Percentiles rank a stretch among this genome's conserved stretches.
These are phyloP conservation scores for Trichosporon sp. DNA, from an alignment of 1,284 basidiomycete species.

Conservation along the genomic window DNA sequence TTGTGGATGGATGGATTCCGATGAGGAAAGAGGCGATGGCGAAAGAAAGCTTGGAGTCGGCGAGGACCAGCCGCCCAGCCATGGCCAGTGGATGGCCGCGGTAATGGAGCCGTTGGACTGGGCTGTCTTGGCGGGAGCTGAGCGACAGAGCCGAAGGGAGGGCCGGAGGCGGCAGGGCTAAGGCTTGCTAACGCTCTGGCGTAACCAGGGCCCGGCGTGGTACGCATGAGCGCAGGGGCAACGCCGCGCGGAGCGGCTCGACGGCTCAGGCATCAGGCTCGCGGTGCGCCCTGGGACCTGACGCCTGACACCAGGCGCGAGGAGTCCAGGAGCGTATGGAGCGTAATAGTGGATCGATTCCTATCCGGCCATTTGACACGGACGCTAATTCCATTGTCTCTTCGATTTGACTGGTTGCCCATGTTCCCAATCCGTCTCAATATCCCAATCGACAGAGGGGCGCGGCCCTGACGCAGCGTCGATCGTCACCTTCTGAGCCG, in stretches of 20 bases:
- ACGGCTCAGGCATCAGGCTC: background rate
- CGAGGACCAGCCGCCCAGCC: background rate
- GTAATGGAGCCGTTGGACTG: background rate
- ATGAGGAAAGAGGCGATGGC: conserved; percentile 3
- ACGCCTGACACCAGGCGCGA: too few relatives aligned
- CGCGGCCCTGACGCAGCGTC: background rate
- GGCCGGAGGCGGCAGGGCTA: background rate
- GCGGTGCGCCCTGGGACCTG: background rate
- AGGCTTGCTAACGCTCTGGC: background rate
- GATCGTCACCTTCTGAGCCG: background rate
- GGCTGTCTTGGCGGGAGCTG: background rate
- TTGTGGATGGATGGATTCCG: background rate
- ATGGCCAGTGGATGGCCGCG: background rate
- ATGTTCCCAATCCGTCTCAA: too few relatives aligned
- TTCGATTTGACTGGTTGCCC: background rate
- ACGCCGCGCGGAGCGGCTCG: too few relatives aligned
- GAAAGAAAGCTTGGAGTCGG: conserved; percentile 6
- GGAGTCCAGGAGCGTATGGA: too few relatives aligned
- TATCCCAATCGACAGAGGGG: too few relatives aligned
- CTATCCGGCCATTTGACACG: background rate
- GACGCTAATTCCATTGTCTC: background rate
- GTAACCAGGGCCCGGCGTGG: background rate
- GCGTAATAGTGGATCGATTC: background rate
- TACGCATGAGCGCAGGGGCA: background rate
- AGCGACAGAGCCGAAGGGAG: background rate